Evolutionary conservation across 2,329 filamentous ascomycete genomes (phyloP).

Genomic region (Ophiobolus disseminans): DNA sequence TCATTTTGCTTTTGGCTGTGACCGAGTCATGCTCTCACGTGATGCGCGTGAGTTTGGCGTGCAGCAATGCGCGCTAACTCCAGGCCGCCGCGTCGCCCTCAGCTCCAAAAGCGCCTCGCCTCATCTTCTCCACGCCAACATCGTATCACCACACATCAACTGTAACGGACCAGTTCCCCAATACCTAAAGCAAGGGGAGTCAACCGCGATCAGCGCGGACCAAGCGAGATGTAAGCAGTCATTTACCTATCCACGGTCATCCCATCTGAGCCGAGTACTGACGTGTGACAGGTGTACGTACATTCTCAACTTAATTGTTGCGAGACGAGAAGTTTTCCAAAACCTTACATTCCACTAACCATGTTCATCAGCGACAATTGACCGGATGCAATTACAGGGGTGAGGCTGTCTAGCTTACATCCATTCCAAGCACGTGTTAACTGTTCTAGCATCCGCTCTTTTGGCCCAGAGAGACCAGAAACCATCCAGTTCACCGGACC

Average conservation of each 20-base stretch:
- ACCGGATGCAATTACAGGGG: slow-evolving; percentile 87
- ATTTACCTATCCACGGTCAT: not conserved
- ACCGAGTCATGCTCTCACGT: slow-evolving; percentile 5
- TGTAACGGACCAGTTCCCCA: not conserved
- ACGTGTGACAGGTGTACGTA: slow-evolving; percentile 17
- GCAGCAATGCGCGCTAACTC: not conserved
- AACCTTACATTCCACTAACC: not conserved
- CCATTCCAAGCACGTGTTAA: slow-evolving; percentile 10
- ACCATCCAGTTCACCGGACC: slow-evolving; percentile 88
- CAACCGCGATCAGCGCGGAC: slow-evolving; percentile 7
- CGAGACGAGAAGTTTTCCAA: no score
- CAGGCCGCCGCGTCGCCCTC: slow-evolving; percentile 12
- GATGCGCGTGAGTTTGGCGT: no score
- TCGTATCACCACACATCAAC: slow-evolving; percentile 4
- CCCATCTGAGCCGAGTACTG: slow-evolving; percentile 1
- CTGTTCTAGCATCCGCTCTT: slow-evolving; percentile 74
- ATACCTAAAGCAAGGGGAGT: not conserved
- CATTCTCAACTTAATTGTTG: no score
- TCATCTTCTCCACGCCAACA: not conserved
- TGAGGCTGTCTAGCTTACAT: slow-evolving; percentile 37
- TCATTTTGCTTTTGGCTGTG: not conserved
- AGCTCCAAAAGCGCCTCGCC: not conserved
- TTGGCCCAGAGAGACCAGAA: slow-evolving; percentile 76
- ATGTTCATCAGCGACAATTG: slow-evolving; percentile 67
- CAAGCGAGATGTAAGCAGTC: slow-evolving; percentile 17